phyloP scores from a whole-genome alignment of 2,329 filamentous ascomycete genomes.

The Cryphonectria parasitica region DNA sequence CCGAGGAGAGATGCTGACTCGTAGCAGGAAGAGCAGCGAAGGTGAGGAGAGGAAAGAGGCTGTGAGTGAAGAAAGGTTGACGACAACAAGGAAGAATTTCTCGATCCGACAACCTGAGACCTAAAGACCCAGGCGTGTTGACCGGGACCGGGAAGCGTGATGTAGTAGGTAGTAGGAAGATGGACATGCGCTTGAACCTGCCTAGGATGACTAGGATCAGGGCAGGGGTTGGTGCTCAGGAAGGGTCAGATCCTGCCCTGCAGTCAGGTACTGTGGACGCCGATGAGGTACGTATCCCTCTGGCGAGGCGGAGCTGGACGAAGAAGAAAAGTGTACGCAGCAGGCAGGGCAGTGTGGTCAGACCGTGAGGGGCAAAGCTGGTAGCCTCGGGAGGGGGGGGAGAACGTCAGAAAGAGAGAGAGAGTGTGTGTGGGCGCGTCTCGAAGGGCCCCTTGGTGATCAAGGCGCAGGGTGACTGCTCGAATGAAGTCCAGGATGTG shows the following conservation, averaged over 20 bases:
- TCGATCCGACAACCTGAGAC: slow-evolving; percentile 24
- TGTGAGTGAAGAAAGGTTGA: slow-evolving; percentile 13
- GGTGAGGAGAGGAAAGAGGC: slow-evolving; percentile 15
- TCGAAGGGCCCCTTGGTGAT: neutral
- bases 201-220: slow-evolving; percentile 22
- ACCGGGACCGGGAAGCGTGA: slow-evolving; percentile 22
- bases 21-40: slow-evolving; percentile 16
- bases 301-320: neutral
- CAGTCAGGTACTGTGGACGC: slow-evolving; percentile 5
- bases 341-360: slow-evolving; percentile 9
- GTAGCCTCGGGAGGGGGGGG: slow-evolving; percentile 7
- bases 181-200: slow-evolving; percentile 24
- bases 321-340: neutral
- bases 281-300: slow-evolving; percentile 25
- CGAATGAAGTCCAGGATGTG: slow-evolving; percentile 12
- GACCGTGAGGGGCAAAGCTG: slow-evolving; percentile 21
- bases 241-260: slow-evolving; percentile 21
- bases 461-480: slow-evolving; percentile 25
- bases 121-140: slow-evolving; percentile 19
- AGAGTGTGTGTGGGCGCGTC: slow-evolving; percentile 3
- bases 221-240: slow-evolving; percentile 27
- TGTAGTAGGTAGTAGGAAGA: slow-evolving; percentile 15
- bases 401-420: neutral
- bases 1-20: slow-evolving; percentile 23
- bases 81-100: slow-evolving; percentile 26